These are phyloP conservation scores for Hypoxylon sp. DNA, from an alignment of 2,329 filamentous ascomycete genomes.

Conservation along the genomic window DNA sequence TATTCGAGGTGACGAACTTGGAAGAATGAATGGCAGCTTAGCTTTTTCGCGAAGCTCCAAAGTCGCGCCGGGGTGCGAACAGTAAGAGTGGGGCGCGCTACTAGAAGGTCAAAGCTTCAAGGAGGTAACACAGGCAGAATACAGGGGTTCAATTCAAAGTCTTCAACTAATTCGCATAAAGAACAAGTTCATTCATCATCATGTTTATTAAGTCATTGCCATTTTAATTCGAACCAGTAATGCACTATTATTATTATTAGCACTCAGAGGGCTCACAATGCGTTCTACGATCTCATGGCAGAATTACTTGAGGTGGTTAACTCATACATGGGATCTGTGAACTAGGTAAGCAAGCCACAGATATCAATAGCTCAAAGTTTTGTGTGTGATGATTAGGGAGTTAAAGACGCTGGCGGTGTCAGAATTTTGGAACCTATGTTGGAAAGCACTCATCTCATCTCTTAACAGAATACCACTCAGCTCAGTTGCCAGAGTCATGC, in stretches of 20 bases:
- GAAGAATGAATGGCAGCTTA: constrained; percentile 6
- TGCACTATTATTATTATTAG: background rate
- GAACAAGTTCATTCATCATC: background rate
- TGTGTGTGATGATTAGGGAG: too few species aligned
- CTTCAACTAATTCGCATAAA: background rate
- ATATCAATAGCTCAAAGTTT: background rate
- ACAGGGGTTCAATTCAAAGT: too few species aligned
- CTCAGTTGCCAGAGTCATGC: background rate
- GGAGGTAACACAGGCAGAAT: background rate
- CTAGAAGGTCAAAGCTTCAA: constrained; percentile 36
- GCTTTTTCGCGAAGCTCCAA: constrained; percentile 30
- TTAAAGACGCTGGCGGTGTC: background rate
- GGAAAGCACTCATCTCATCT: background rate
- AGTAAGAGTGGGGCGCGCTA: constrained; percentile 24
- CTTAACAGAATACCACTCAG: constrained; percentile 6
- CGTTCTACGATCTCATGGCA: background rate
- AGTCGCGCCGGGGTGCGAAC: constrained; percentile 21
- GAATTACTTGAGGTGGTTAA: too few species aligned
- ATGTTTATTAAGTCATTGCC: background rate
- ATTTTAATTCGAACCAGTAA: background rate
- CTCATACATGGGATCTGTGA: too few species aligned
- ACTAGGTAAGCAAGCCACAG: too few species aligned
- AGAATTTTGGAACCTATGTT: background rate
- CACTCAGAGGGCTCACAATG: background rate
- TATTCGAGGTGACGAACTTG: constrained; percentile 1